A percentile compares a stretch with the other conserved stretches of the same genome.
phyloP scores from a whole-genome alignment of 805 yeast species.

The Candida pini region DNA sequence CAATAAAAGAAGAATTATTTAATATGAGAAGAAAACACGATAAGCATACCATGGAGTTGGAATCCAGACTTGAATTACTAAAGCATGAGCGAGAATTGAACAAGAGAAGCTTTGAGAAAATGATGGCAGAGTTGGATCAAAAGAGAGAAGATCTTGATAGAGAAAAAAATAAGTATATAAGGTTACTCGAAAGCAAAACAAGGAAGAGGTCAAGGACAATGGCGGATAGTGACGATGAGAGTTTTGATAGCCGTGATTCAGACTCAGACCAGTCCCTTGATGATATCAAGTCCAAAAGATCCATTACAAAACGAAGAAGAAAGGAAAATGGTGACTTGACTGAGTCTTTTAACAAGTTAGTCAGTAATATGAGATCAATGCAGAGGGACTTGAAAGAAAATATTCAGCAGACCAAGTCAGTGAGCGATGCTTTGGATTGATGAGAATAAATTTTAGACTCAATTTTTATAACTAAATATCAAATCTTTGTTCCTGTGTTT shows the following conservation, averaged over 20 bases:
- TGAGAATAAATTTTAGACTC: too few relatives aligned
- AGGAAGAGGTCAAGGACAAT: slow-evolving; percentile 9
- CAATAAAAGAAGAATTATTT: slow-evolving; percentile 19
- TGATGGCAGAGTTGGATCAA: slow-evolving; percentile 20
- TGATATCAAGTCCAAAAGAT: too few relatives aligned
- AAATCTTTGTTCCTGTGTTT: too few relatives aligned
- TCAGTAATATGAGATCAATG: slow-evolving; percentile 3
- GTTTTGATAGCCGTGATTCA: not conserved
- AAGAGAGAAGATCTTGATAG: slow-evolving; percentile 22
- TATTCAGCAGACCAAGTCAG: slow-evolving; percentile 2
- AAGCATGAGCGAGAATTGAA: slow-evolving; percentile 40
- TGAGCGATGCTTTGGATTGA: slow-evolving; percentile 1
- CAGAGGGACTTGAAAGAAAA: slow-evolving; percentile 3
- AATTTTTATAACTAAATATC: slow-evolving; percentile 1
- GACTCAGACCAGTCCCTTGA: not conserved
- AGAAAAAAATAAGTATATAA: slow-evolving; percentile 22
- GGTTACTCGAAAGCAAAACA: slow-evolving; percentile 12
- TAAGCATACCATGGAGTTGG: slow-evolving; percentile 62
- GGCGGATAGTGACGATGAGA: slow-evolving; percentile 1
- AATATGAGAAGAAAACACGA: slow-evolving; percentile 23
- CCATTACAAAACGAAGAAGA: not conserved
- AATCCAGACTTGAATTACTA: slow-evolving; percentile 60
- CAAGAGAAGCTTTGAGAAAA: slow-evolving; percentile 19
- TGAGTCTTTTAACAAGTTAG: slow-evolving; percentile 1
- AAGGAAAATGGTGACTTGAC: not conserved